Base-by-base conservation (phyloP, 2,329 filamentous ascomycete genomes). In the Didymella arachidicola region DNA sequence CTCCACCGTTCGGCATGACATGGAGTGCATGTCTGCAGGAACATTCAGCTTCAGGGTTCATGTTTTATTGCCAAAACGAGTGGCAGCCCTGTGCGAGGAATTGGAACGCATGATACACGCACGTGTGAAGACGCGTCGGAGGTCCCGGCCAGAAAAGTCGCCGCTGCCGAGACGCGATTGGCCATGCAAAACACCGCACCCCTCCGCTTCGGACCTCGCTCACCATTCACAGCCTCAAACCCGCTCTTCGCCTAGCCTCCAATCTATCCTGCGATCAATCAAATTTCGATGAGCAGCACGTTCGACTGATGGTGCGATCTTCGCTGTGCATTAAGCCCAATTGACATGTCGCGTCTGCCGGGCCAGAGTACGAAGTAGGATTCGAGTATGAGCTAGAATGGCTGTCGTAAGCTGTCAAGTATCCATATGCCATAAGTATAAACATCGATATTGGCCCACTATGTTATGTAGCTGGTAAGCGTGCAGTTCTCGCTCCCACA, bases 231-330 rank as follows among this genome's bases (percentile, higher is more conserved):
- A 69, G 62, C 62, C 25, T 53, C 47, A 61, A 63, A 59, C 42
- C 61, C 63, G 63, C 42, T 57, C 44, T 50, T 61, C 57, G 54
- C 59, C 61, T 49, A 63, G 49, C 59, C 54, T 46, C 30, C 61
- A 69, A 72, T 72, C 36, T 71, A 72, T 60, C 25, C 54, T 46
- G 36, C 53, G 57, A 52, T 67, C 69, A 73, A 73, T 74, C 67
- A 70, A 41, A 68, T 55, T 43, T 45, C 62, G 38, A 57, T 30
- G 54, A 57, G 44, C 36, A 27, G 61, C 67, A 71, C 67, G 62
- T 69, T 69, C 51, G 36, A 32, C 50, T 47, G 54, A 48, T 60
- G 48, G 49, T 57, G 43, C 55, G 45, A 54, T 52, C 22, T 41
- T 49, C 29, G 27, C 25, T 19, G 29, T 46, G 50, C 50, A 16